Base-by-base conservation (phyloP, 306 rosid species). In the Fragaria iinumae region DNA sequence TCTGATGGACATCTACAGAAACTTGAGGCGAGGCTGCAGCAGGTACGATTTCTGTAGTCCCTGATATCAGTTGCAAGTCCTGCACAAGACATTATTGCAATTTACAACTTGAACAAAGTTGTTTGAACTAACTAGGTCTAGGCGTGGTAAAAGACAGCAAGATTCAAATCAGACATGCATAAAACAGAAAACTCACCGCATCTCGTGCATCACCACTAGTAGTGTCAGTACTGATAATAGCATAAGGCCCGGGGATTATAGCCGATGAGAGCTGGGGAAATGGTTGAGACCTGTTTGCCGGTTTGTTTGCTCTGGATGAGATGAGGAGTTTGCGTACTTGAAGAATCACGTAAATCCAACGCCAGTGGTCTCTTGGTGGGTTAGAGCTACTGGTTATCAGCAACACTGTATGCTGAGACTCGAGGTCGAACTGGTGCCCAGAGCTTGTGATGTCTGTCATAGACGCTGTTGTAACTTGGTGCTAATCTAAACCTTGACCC, bases 321-420 rank as follows among this genome's bases (percentile, higher is more conserved):
- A 66, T 38, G 45, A 74, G 55, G 69, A 74, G 49, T 23, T 41
- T 55, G 20, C 27, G 39, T 20, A 34, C 66, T 66, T 53, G 60
- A 13, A 69, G 47, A 7, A 77, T 57, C 13, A 43, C 32, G 6
- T 38, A 43, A 25, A 68, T 17, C 36, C 34, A n/a, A 6, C 62
- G 75, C 80, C 75, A 77, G n/a, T n/a, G 29, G 29, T 1, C 29
- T 27, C 1, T 27, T n/a, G n/a, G n/a, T n/a, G n/a, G n/a, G n/a
- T 2, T 29, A 29, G 32, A 27, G 13, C 32, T 41, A n/a, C n/a
- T 43, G 11, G 41, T 47, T 45, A 45, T 6, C 21, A 52, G 52
- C 52, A 53, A 36, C 32, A 8, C 59, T 14, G 21, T 43, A 23
- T 53, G 69, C 62, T 70, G 81, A 14, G 76, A 71, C 76, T 71